phyloP scores from a whole-genome alignment of 352 stramenopile genomes.

The Globisporangium splendens region DNA sequence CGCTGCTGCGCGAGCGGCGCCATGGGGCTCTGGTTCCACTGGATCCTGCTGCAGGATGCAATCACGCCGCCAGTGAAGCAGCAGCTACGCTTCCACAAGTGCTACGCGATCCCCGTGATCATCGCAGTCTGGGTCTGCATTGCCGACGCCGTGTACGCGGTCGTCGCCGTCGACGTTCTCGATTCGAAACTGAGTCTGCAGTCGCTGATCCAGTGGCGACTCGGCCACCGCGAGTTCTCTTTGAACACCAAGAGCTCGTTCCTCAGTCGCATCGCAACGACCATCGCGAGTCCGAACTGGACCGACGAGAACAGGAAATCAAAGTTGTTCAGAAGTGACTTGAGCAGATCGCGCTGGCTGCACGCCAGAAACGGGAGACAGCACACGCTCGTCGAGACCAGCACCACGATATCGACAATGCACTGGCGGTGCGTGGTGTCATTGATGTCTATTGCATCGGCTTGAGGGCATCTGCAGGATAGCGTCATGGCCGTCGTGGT shows the following conservation, averaged over 20 bases:
- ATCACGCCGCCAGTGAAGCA: conserved; percentile 28
- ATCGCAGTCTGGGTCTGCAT: conserved; percentile 20
- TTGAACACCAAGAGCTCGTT: conserved; percentile 33
- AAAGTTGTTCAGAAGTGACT: conserved; percentile 18
- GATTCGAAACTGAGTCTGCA: conserved; percentile 23
- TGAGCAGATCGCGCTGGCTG: conserved; percentile 21
- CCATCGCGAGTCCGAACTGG: conserved; percentile 10
- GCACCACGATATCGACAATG: conserved; percentile 13
- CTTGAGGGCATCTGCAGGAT: too few species aligned
- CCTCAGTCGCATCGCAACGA: conserved; percentile 36
- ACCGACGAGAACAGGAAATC: conserved; percentile 24
- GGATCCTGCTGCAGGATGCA: conserved; percentile 38
- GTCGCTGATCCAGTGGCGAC: conserved; percentile 20
- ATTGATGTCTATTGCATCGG: too few species aligned
- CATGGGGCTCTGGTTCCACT: conserved; percentile 53
- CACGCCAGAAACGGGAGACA: conserved; percentile 7
- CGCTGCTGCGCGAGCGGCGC: conserved; percentile 26
- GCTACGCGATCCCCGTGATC: conserved; percentile 16
- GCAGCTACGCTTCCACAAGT: conserved; percentile 20
- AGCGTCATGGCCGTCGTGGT: conserved; percentile 13
- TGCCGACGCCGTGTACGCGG: conserved; percentile 23
- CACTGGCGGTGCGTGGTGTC: conserved; percentile 20
- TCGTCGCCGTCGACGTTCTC: conserved; percentile 20
- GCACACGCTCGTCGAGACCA: conserved; percentile 16
- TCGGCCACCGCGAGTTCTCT: conserved; percentile 17